Evolutionary conservation across 306 rosid species (phyloP).

Genomic region (Quercus agrifolia): DNA sequence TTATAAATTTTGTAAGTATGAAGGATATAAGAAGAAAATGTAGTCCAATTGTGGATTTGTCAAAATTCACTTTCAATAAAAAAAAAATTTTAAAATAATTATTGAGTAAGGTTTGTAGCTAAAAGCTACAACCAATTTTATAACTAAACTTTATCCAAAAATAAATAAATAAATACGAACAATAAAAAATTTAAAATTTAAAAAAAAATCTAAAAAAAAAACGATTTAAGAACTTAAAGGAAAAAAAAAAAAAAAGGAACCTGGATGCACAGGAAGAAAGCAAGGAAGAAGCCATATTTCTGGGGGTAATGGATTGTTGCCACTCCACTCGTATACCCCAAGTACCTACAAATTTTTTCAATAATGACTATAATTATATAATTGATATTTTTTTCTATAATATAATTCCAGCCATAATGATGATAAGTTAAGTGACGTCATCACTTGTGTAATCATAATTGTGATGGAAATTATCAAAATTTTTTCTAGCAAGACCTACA

Average conservation of each 20-base stretch:
- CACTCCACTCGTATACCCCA: conserved; percentile 40
- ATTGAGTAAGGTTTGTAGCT: too few species aligned
- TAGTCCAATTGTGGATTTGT: too few species aligned
- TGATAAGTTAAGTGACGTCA: neutral
- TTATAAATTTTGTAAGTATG: too few species aligned
- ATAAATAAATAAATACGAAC: too few species aligned
- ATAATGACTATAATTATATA: neutral
- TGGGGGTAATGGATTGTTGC: conserved; percentile 39
- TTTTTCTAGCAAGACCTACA: neutral
- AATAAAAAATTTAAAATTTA: too few species aligned
- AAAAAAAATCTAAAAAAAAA: too few species aligned
- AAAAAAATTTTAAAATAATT: too few species aligned
- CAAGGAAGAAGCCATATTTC: conserved; percentile 56
- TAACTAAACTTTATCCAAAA: too few species aligned
- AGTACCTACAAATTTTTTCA: conserved; percentile 36
- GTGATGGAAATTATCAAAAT: neutral
- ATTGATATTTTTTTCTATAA: neutral
- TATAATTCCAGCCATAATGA: neutral
- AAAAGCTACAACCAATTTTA: too few species aligned
- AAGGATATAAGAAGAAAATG: too few species aligned
- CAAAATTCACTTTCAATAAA: too few species aligned
- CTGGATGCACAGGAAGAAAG: conserved; percentile 60
- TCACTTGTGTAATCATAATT: neutral
- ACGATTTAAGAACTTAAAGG: too few species aligned
- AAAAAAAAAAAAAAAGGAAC: conserved; percentile 12